Evolutionary conservation across 108 stramenopile genomes (phyloP).

Genomic region (Fragilariopsis cylindrus): DNA sequence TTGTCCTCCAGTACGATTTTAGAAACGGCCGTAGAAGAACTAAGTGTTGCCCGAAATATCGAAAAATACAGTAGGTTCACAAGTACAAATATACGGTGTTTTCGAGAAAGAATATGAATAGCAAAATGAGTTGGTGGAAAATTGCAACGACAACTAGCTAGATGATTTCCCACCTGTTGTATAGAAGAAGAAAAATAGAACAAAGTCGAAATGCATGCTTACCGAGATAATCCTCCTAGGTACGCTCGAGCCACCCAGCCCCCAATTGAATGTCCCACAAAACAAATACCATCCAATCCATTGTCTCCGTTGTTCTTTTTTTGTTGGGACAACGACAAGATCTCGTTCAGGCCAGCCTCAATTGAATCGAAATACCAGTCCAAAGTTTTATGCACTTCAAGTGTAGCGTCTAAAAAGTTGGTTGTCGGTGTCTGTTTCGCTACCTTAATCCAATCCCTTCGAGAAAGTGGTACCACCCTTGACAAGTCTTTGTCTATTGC

Average conservation of each 20-base stretch:
- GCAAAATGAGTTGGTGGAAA: too few species aligned
- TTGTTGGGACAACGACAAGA: constrained; percentile 45
- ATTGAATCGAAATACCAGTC: constrained; percentile 83
- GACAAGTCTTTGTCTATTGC: constrained; percentile 40
- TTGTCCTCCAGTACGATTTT: constrained; percentile 39
- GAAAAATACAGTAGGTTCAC: not conserved
- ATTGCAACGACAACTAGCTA: too few species aligned
- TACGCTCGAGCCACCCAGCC: constrained; percentile 82
- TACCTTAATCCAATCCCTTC: constrained; percentile 87
- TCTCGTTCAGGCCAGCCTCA: constrained; percentile 55
- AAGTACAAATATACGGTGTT: not conserved
- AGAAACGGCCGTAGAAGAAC: constrained; percentile 56
- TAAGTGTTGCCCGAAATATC: not conserved
- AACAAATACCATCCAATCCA: constrained; percentile 33
- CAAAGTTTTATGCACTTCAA: constrained; percentile 55
- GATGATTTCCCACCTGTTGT: too few species aligned
- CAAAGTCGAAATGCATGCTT: not conserved
- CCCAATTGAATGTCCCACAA: constrained; percentile 76
- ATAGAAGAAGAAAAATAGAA: not conserved
- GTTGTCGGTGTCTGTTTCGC: constrained; percentile 63
- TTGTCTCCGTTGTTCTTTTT: constrained; percentile 15
- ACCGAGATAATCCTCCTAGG: constrained; percentile 64
- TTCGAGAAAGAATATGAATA: not conserved
- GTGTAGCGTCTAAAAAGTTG: constrained; percentile 59
- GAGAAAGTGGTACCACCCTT: constrained; percentile 58